Base-by-base conservation (phyloP, 331 rosid genomes). In the Rhamnella rubrinervis region DNA sequence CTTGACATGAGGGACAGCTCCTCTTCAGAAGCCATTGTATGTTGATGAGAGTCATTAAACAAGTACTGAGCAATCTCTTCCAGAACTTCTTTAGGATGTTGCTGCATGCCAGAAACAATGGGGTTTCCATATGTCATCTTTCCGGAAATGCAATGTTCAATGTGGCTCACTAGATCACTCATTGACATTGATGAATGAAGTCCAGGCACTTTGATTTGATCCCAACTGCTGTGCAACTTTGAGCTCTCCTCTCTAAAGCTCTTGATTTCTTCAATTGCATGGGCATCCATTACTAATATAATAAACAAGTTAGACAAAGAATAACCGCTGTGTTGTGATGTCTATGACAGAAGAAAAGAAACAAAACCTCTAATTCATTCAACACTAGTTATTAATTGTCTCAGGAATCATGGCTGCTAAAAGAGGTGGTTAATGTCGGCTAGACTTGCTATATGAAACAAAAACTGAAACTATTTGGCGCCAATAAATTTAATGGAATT, bases 51-150 rank as follows among this genome's bases (percentile, higher is more conserved):
- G 61, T 91, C 96, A 31, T 14, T 85, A 55, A 91, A 77, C 80
- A 91, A 66, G 81, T 77, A 81, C 21, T 86, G 92, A 0, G 85
- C 78, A 18, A 88, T 80, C 76, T 91, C 97, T 81, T 85, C 97
- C 75, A 91, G 52, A 25, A 86, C 63, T 11, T 84, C 65, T 50
- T 64, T 76, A 80, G 72, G 71, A n/a, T 76, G 72, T 47, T 82
- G 83, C 61, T 62, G 62, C 56, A 83, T 72, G 14, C 82, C 75
- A 1, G 82, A 25, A 1, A 78, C 68, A 59, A 50, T 52, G 26
- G 86, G 70, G 56, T 72, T 77, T 26, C 80, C 78, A 1, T 83
- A 66, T 47, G 77, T 73, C 84, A 84, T 80, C 70, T 86, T 86
- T 69, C 82, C 86, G 1, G 91, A 70, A 50, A 91, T 86, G 81